Evolutionary conservation across 208 protist species (phyloP), one percentile per base, ranked within the genome.

Genomic region (Acanthamoeba castellanii): DNA sequence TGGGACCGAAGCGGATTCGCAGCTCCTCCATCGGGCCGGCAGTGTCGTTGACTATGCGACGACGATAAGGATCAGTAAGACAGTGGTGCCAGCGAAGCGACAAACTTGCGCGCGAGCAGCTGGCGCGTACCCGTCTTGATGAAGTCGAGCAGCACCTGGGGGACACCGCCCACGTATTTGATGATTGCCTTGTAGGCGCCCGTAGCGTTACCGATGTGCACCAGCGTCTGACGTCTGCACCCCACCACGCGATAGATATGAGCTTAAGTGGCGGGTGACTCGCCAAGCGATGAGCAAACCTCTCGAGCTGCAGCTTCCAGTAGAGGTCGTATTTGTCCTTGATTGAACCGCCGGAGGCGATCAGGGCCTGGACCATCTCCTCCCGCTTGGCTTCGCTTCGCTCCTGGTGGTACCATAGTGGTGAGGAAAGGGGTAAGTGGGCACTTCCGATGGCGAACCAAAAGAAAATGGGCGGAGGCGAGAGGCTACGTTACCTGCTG

Each of bases 71-170:
- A 3, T 37, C 37, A 37, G 37, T 37, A 37, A 37, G 37, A 37
- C 37, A 37, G 37, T 37, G 37, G 1, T 37, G 37, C 3, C 37
- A 37, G 37, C 37, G 37, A 37, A 37, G 37, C 37, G 37, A 37
- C 37, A 37, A 3, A 0, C 37, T 37, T 37, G 37, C 1, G 3
- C 92, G 13, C 90, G 14, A 16, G 32, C 89, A 34, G 89, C 66
- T 27, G 89, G 95, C 13, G 82, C 37, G 37, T 37, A 37, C 37
- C 81, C 9, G 88, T 94, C 93, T 95, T 95, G 92, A 95, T 85
- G 81, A 95, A 95, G 94, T 95, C 94, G 42, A 95, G 88, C 6
- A 95, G 92, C 20, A 90, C 76, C 61, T 95, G 94, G 0, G 94
- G 94, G 13, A 95, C 94, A n/a, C 94, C 94, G 61, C 92, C 94